Evolutionary conservation across 2,329 filamentous ascomycete genomes (phyloP).

Genomic region (Verticillium nubilum): DNA sequence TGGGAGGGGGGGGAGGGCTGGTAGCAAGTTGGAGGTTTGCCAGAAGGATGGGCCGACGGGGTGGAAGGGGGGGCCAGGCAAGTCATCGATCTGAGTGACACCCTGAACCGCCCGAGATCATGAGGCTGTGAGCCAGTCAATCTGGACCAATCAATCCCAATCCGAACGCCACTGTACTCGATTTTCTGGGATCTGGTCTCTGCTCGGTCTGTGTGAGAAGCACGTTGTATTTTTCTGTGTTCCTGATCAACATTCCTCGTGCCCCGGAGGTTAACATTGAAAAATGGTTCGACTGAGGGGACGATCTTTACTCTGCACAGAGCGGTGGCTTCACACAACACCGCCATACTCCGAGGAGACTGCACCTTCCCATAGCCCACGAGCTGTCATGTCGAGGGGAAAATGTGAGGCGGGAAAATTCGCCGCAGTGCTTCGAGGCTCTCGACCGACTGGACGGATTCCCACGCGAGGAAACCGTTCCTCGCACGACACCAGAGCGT

Average conservation of each 20-base stretch:
- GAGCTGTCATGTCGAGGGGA: background rate
- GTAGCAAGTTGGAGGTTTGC: no score
- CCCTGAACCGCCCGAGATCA: slow-evolving; percentile 3
- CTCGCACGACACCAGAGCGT: background rate
- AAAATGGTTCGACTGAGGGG: background rate
- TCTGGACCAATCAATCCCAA: slow-evolving; percentile 3
- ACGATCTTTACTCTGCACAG: background rate
- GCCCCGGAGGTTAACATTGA: background rate
- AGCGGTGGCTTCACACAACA: background rate
- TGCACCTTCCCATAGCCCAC: background rate
- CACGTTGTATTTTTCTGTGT: background rate
- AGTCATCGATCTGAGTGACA: slow-evolving; percentile 1
- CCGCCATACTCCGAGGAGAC: background rate
- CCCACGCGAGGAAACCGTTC: background rate
- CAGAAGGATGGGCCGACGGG: background rate
- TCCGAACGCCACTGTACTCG: background rate
- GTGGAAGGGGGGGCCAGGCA: background rate
- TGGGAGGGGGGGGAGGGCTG: background rate
- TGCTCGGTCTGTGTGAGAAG: background rate
- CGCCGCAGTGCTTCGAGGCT: background rate
- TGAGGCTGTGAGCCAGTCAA: slow-evolving; percentile 5
- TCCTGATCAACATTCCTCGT: background rate
- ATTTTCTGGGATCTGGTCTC: background rate
- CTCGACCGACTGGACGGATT: background rate
- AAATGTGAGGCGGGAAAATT: background rate